A percentile compares a stretch with the other conserved stretches of the same genome.
Conservation (phyloP, 2,329 filamentous ascomycete genomes). For the Pyrenochaeta sp. region DNA sequence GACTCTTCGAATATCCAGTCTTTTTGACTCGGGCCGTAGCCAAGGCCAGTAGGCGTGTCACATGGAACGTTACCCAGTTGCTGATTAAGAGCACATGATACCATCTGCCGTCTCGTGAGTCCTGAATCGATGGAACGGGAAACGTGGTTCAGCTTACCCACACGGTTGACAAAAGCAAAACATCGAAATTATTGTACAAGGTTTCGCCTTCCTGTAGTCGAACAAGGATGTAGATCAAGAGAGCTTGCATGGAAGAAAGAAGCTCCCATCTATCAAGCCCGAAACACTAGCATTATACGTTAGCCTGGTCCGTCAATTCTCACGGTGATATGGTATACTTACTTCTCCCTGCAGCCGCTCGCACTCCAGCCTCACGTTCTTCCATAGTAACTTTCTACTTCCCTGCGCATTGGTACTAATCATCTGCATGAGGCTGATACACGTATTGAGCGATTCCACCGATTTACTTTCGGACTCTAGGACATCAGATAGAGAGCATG, state of each 20-base stretch:
- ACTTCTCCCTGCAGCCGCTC: slow-evolving; percentile 51
- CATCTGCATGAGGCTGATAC: slow-evolving; percentile 55
- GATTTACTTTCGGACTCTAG: slow-evolving; percentile 23
- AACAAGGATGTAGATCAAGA: slow-evolving; percentile 56
- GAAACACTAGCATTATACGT: slow-evolving; percentile 29
- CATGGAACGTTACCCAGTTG: slow-evolving; percentile 2
- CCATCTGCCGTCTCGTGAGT: neutral
- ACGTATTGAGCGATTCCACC: slow-evolving; percentile 53
- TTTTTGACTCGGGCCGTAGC: slow-evolving; percentile 45
- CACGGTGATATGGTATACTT: slow-evolving; percentile 16
- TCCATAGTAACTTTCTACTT: slow-evolving; percentile 56
- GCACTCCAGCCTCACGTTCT: slow-evolving; percentile 55
- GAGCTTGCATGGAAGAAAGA: slow-evolving; percentile 55
- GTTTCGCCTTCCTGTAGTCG: slow-evolving; percentile 57
- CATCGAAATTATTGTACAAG: slow-evolving; percentile 54
- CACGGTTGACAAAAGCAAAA: slow-evolving; percentile 47
- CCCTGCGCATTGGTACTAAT: slow-evolving; percentile 42
- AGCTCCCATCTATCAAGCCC: slow-evolving; percentile 50
- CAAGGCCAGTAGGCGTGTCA: slow-evolving; percentile 1
- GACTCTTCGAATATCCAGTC: slow-evolving; percentile 56
- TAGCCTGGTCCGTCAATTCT: neutral
- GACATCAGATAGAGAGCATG: slow-evolving; percentile 31
- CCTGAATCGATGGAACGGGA: neutral
- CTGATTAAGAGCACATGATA: slow-evolving; percentile 10
- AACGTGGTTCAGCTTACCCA: slow-evolving; percentile 34